These are phyloP conservation scores for Rubroboletus pulcherrimus DNA, from an alignment of 768 basidiomycete species.

Conservation along the genomic window DNA sequence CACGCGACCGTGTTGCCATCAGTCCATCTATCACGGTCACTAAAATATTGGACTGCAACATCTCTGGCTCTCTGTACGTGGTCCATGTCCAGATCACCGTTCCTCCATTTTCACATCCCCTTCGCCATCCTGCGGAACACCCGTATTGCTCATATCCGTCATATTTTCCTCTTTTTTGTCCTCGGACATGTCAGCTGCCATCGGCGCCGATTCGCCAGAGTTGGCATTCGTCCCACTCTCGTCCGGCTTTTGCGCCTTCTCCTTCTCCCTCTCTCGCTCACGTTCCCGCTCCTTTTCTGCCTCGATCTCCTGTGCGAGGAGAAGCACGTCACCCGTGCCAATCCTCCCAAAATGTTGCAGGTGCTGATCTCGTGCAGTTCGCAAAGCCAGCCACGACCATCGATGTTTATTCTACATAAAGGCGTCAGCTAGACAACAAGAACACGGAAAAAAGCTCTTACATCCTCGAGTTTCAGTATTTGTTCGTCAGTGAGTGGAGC, in stretches of 20 bases:
- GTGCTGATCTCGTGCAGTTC: conserved; percentile 68
- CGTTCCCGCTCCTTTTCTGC: conserved; percentile 35
- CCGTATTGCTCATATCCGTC: conserved; percentile 18
- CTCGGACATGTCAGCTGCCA: conserved; percentile 15
- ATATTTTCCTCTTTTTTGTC: conserved; percentile 23
- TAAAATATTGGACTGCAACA: too few relatives aligned
- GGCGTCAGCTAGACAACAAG: conserved; percentile 10
- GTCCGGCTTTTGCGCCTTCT: conserved; percentile 24
- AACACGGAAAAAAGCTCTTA: conserved; percentile 21
- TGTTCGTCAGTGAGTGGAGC: conserved; percentile 43
- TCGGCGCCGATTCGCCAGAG: conserved; percentile 34
- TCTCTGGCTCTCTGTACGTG: too few relatives aligned
- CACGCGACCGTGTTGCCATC: conserved; percentile 10
- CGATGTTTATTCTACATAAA: conserved; percentile 64
- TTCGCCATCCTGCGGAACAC: conserved; percentile 29
- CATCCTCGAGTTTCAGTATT: conserved; percentile 61
- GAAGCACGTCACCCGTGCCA: conserved; percentile 68
- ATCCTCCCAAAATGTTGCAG: conserved; percentile 80
- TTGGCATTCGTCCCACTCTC: conserved; percentile 15
- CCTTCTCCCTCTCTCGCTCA: conserved; percentile 35
- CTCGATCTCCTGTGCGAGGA: conserved; percentile 38
- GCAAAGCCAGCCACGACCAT: conserved; percentile 78
- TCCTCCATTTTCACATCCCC: conserved; percentile 53
- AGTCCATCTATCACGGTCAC: too few relatives aligned
- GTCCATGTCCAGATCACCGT: conserved; percentile 13